Evolutionary conservation across 805 yeast genomes (phyloP), one percentile per base, ranked within the genome.

Genomic region (Starmerella davenportii): DNA sequence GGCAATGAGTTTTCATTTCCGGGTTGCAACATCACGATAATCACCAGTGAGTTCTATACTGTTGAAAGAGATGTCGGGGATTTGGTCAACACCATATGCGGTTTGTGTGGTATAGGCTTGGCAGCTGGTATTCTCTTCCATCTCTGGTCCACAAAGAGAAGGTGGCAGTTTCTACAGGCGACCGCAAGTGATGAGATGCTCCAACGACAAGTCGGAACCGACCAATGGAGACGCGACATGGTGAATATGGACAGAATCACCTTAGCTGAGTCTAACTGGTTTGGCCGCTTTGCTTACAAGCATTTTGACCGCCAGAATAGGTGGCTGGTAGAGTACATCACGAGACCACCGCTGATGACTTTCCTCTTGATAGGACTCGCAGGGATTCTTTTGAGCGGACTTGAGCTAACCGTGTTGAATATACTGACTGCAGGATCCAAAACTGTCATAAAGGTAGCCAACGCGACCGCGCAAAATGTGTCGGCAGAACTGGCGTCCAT

Each of bases 341-440:
- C 70, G 2, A 68, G 82, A 1, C 58, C 65, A 2, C 63, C 70
- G 11, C 69, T 85, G 0, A 40, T 67, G 1, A 48, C 66, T 0
- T 49, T 75, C 0, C 51, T 80, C 1, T 54, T 68, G 1, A 44
- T 80, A 1, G 79, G 77, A 0, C 4, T 75, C 0, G 57, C 69
- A 14, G 90, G 90, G 0, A 38, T 78, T 0, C 11, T 69, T 0
- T 55, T 72, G 1, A 69, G 75, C 15, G 38, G 65, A 1, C 51
- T 75, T 1, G 93, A 82, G 54, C 64, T 56, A 21, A 49, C 65
- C 2, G 49, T 80, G 0, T 11, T 44, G 9, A 15, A 17, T 3
- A 29, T 34, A 8, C 33, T 48, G 4, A 15, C 14, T 4, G 4
- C 18, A 1, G 49, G 53, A 1, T 28, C 52, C 2, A 31, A 41